A percentile compares a stretch with the other conserved stretches of the same genome.
phyloP scores from a whole-genome alignment of 371 early-diverging fungal genomes.

The Mortierella sp. region DNA sequence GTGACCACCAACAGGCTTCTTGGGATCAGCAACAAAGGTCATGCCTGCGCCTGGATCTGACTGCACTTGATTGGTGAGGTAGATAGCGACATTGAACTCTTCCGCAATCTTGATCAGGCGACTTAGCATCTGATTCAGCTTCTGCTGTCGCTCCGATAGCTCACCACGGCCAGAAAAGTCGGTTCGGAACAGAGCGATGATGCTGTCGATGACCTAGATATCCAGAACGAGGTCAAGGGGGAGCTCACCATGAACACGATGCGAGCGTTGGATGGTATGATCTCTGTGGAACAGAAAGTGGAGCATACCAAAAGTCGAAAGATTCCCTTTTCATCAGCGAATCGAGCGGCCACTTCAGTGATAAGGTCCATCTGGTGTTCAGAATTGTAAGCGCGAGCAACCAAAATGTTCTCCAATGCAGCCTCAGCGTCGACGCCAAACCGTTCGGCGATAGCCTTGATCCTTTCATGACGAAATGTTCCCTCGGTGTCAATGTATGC shows the following conservation, averaged over 20 bases:
- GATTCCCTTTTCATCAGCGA: constrained; percentile 77
- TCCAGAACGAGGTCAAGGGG: too few relatives aligned
- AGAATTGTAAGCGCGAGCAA: constrained; percentile 84
- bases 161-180: constrained; percentile 90
- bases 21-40: constrained; percentile 87
- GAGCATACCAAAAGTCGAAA: constrained; percentile 70
- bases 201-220: constrained; percentile 76
- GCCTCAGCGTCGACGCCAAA: constrained; percentile 75
- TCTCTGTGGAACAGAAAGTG: too few relatives aligned
- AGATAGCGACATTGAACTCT: constrained; percentile 90
- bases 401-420: constrained; percentile 75
- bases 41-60: constrained; percentile 69
- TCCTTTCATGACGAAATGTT: constrained; percentile 81
- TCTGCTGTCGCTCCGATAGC: constrained; percentile 91
- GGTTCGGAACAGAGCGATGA: constrained; percentile 82
- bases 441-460: constrained; percentile 79
- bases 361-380: constrained; percentile 89
- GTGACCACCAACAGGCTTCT: constrained; percentile 89
- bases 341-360: constrained; percentile 72
- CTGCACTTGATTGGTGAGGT: constrained; percentile 86
- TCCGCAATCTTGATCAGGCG: constrained; percentile 86
- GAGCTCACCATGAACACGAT: background rate
- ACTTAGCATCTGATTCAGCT: constrained; percentile 82
- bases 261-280: background rate
- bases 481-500: constrained; percentile 90